Conservation (phyloP, 2,329 filamentous ascomycete genomes). For the Lachnellula cervina region DNA sequence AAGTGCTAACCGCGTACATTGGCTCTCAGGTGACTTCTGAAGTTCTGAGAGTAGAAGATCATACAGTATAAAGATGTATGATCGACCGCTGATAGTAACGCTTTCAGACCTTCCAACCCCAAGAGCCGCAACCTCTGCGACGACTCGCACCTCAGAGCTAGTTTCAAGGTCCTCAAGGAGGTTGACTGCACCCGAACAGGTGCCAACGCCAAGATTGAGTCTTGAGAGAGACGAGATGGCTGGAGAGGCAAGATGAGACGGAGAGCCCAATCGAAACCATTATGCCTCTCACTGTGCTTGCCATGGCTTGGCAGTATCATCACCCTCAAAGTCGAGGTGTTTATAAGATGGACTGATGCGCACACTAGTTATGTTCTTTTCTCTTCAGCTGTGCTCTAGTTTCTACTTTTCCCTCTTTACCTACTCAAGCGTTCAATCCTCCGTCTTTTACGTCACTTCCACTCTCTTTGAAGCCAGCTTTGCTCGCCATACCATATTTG, state of each 20-base stretch:
- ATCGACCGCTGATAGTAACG: slow-evolving; percentile 1
- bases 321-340: neutral
- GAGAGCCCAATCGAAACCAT: slow-evolving; percentile 17
- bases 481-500: slow-evolving; percentile 21
- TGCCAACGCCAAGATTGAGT: neutral
- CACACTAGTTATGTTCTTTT: slow-evolving; percentile 4
- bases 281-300: slow-evolving; percentile 3
- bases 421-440: slow-evolving; percentile 6
- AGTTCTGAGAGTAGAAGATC: neutral
- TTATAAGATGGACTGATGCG: slow-evolving; percentile 12
- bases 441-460: slow-evolving; percentile 11
- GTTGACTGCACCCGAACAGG: neutral
- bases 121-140: neutral
- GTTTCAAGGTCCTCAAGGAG: slow-evolving; percentile 1
- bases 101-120: neutral
- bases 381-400: slow-evolving; percentile 21
- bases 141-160: neutral
- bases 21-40: neutral
- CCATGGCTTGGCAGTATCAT: neutral
- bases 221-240: too few species aligned
- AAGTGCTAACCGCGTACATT: neutral
- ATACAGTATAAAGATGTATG: neutral
- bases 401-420: slow-evolving; percentile 13
- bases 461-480: slow-evolving; percentile 24
- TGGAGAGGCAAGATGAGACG: slow-evolving; percentile 16